phyloP scores from a whole-genome alignment of 495 filamentous ascomycete genomes.

The Endocarpon pusillum region DNA sequence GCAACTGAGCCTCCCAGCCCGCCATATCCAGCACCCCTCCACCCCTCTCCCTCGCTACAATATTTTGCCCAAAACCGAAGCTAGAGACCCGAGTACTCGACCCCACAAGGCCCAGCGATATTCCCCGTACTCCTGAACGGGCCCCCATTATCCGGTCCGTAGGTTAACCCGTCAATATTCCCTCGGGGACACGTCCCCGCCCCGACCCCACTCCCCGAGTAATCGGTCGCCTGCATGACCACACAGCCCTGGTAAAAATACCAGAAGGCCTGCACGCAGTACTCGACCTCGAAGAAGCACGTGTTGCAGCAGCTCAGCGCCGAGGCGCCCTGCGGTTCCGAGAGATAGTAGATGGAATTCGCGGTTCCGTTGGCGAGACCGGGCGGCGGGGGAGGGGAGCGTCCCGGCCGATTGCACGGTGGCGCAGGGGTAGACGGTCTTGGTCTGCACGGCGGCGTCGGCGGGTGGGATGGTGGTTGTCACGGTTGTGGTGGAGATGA shows the following conservation, averaged over 20 bases:
- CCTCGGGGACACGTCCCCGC: constrained; percentile 9
- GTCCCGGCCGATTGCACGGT: too few species aligned
- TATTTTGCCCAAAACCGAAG: too few species aligned
- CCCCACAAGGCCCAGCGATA: constrained; percentile 11
- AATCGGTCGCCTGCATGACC: constrained; percentile 3
- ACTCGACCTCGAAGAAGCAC: constrained; percentile 9
- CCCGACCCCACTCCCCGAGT: constrained; percentile 3
- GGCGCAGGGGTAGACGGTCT: constrained; percentile 8
- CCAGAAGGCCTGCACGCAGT: constrained; percentile 10
- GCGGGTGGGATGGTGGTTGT: constrained; percentile 1
- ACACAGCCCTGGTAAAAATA: constrained; percentile 12
- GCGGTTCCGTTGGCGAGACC: constrained; percentile 4
- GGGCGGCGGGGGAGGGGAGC: constrained; percentile 2
- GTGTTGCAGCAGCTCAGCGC: constrained; percentile 10
- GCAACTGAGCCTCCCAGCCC: too few species aligned
- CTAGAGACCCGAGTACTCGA: too few species aligned
- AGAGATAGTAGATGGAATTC: constrained; percentile 4
- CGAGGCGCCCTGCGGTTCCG: constrained; percentile 3
- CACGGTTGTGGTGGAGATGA: constrained; percentile 1
- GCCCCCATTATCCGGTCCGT: constrained; percentile 4
- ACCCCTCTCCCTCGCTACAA: too few species aligned
- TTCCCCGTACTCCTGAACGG: constrained; percentile 10
- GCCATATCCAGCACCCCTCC: too few species aligned
- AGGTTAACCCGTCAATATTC: constrained; percentile 6
- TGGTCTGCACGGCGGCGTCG: neutral